Evolutionary conservation across 73 alveolate genomes (phyloP), one percentile per base, ranked within the genome.

Genomic region (Durusdinium trenchii): DNA sequence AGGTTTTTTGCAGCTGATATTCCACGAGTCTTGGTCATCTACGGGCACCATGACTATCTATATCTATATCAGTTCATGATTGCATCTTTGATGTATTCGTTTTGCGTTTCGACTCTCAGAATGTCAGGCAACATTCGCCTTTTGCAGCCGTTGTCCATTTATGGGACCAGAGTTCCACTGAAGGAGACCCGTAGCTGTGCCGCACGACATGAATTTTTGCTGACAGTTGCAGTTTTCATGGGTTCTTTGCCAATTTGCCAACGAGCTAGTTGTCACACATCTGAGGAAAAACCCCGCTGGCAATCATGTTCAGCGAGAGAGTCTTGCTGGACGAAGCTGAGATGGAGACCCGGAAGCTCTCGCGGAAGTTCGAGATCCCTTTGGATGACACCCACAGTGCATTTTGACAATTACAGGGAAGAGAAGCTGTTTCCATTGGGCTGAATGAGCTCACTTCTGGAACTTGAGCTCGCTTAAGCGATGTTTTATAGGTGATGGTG

Each of bases 101-200:
- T 35, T n/a, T 36, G 14, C 38, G 51, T 14, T 12, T 9, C 64
- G 64, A 54, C 28, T 12, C 20, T 9, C 64, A 9, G 42, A 38
- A 23, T 64, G 69, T 12, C 73, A 91, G 98, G 98, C 87, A 91
- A 91, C 76, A 91, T 91, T 32, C 98, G 98, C 35, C 81, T 91
- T 48, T 38, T 91, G 89, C 98, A 67, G 78, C 98, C 98, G n/a
- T 26, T 91, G 98, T 40, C 67, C 26, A 89, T 91, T 7, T 91
- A 43, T 42, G 98, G 98, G 42, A 69, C 50, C 69, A 48, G 14
- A 60, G 78, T 69, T 51, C 82, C 84, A 10, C 4, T 35, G 4
- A 26, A 3, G 38, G 23, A 46, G 23, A 38, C 9, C 38, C 4
- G 46, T 20, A 2, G 61, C 45, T 23, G 2, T 35, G 2, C 60